A percentile compares a stretch with the other conserved stretches of the same genome.
Conservation (phyloP, 78 protist genomes). For the Planoprotostelium fungivorum region DNA sequence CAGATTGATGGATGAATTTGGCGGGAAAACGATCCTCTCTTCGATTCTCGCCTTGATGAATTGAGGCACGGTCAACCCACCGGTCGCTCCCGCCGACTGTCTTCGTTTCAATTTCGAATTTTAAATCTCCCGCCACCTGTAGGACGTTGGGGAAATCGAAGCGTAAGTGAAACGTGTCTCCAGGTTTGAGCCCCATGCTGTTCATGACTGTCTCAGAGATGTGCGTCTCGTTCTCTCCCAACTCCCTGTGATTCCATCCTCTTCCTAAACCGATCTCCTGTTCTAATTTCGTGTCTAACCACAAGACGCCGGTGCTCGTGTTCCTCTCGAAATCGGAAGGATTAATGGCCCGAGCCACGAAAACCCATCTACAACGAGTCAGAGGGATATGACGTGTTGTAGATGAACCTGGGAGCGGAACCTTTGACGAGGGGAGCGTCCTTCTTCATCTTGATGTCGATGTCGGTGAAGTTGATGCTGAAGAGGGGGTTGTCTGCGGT, state of each 20-base stretch:
- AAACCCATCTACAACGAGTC: background rate
- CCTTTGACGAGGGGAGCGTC: background rate
- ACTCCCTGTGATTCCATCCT: slow-evolving; percentile 39
- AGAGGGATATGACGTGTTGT: background rate
- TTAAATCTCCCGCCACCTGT: background rate
- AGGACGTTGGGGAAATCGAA: background rate
- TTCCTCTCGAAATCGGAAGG: background rate
- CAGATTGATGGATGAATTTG: background rate
- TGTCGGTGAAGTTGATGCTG: slow-evolving; percentile 1
- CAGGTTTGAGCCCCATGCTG: slow-evolving; percentile 14
- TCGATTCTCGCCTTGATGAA: background rate
- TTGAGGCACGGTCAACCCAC: background rate
- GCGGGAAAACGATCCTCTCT: background rate
- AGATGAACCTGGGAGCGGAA: background rate
- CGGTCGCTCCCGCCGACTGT: background rate
- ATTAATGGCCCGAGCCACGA: background rate
- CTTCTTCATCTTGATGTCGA: background rate
- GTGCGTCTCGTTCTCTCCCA: slow-evolving; percentile 43
- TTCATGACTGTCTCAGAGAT: slow-evolving; percentile 21
- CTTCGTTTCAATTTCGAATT: background rate
- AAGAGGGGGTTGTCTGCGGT: background rate
- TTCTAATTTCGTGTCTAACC: slow-evolving; percentile 31
- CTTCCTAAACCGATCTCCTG: slow-evolving; percentile 39
- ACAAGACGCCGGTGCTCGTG: background rate
- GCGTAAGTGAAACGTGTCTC: background rate